Evolutionary conservation across 495 filamentous ascomycete genomes (phyloP).

Genomic region (Annulohypoxylon moriforme): DNA sequence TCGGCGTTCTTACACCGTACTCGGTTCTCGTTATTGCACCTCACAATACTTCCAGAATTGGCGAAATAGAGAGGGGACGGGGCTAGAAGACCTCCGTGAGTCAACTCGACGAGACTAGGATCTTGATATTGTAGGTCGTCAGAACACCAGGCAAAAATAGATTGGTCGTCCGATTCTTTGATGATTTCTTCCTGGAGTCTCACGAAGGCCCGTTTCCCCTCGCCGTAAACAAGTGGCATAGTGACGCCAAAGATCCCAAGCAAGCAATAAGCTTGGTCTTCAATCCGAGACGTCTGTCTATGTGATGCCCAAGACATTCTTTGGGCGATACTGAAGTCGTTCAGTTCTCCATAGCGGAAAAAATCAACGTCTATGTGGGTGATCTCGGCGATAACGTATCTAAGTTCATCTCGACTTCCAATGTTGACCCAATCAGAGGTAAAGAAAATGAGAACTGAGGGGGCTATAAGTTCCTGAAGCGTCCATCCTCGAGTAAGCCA

Average conservation of each 20-base stretch:
- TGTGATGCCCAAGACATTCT: conserved; percentile 1
- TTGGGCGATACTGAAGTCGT: background rate
- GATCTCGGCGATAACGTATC: background rate
- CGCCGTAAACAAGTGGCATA: background rate
- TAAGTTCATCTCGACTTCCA: background rate
- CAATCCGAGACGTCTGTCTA: background rate
- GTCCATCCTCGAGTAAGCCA: background rate
- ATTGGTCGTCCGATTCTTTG: background rate
- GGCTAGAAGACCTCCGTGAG: background rate
- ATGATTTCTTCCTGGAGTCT: conserved; percentile 4
- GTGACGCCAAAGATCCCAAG: background rate
- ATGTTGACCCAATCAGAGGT: background rate
- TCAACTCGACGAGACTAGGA: background rate
- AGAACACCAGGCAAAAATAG: background rate
- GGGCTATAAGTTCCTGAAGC: background rate
- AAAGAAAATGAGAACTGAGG: background rate
- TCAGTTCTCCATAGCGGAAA: background rate
- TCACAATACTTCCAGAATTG: background rate
- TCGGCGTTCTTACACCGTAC: background rate
- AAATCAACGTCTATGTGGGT: background rate
- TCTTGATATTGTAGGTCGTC: background rate
- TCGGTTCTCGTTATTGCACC: background rate
- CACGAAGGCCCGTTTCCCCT: background rate
- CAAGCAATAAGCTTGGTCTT: conserved; percentile 2
- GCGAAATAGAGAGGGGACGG: background rate